A percentile compares a stretch with the other conserved stretches of the same genome.
Conservation (phyloP, 2,329 filamentous ascomycete species). For the Alternaria solani region DNA sequence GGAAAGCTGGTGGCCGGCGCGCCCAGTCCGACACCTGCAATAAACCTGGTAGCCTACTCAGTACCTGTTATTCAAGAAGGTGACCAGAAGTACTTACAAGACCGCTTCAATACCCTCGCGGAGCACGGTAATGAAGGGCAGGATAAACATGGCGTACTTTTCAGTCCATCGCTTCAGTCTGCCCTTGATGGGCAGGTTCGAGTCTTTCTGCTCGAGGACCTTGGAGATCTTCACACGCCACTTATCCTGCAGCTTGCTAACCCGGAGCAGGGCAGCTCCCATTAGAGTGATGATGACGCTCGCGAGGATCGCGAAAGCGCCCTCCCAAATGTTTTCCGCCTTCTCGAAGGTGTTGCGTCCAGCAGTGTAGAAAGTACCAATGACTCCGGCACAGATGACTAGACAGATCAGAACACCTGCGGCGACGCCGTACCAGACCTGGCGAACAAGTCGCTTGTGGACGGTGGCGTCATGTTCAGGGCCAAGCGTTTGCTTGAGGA, state of each 20-base stretch:
- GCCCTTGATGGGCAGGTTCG: conserved; percentile 48
- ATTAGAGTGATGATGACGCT: conserved; percentile 82
- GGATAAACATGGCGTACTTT: conserved; percentile 84
- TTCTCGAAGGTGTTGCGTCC: conserved; percentile 71
- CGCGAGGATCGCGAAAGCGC: conserved; percentile 77
- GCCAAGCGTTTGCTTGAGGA: conserved; percentile 81
- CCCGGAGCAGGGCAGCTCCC: conserved; percentile 79
- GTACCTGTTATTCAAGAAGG: neutral
- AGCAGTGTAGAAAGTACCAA: conserved; percentile 71
- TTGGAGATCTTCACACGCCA: conserved; percentile 84
- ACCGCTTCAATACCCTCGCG: conserved; percentile 87
- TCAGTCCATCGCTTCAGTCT: conserved; percentile 71
- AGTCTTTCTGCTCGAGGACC: conserved; percentile 67
- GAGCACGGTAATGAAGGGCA: conserved; percentile 88
- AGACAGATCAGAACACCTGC: conserved; percentile 71
- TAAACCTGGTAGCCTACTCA: conserved; percentile 60
- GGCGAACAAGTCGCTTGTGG: conserved; percentile 73
- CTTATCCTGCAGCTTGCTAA: conserved; percentile 85
- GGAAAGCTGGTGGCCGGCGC: conserved; percentile 80
- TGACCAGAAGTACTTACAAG: conserved; percentile 54
- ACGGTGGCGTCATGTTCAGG: conserved; percentile 67
- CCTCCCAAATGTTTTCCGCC: conserved; percentile 82
- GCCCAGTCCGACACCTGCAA: conserved; percentile 82
- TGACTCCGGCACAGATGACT: conserved; percentile 69
- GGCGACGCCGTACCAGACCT: conserved; percentile 73